Conservation (phyloP, 352 stramenopile genomes). For the Pythium biforme region DNA sequence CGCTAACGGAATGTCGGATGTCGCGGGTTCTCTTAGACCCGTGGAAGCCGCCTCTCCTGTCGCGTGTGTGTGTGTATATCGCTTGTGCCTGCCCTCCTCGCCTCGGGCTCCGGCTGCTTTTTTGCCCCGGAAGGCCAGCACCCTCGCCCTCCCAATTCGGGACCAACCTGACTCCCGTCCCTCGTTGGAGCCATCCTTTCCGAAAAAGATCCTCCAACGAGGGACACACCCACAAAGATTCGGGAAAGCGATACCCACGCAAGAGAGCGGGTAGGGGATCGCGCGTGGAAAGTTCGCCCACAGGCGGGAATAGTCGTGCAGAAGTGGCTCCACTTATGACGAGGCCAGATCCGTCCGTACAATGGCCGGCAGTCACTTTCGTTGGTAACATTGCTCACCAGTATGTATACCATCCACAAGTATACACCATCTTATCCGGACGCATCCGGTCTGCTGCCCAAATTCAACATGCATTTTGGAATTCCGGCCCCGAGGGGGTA, state of each 20-base stretch:
- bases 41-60: no score
- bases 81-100: neutral
- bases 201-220: neutral
- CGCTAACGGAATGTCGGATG: neutral
- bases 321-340: neutral
- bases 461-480: neutral
- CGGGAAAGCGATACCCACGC: constrained; percentile 7
- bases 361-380: constrained; percentile 5
- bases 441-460: neutral
- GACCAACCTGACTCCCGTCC: constrained; percentile 18
- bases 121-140: neutral
- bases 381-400: constrained; percentile 14
- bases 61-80: neutral
- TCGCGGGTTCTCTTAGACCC: no score
- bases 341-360: neutral
- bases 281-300: constrained; percentile 12
- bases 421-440: constrained; percentile 10
- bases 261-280: constrained; percentile 8
- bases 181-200: neutral
- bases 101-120: neutral
- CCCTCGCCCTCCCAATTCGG: neutral
- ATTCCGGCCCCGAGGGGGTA: neutral
- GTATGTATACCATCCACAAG: neutral
- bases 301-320: neutral
- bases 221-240: constrained; percentile 2